These are phyloP conservation scores for Kazachstania martiniae DNA, from an alignment of 805 yeast genomes.

Conservation along the genomic window DNA sequence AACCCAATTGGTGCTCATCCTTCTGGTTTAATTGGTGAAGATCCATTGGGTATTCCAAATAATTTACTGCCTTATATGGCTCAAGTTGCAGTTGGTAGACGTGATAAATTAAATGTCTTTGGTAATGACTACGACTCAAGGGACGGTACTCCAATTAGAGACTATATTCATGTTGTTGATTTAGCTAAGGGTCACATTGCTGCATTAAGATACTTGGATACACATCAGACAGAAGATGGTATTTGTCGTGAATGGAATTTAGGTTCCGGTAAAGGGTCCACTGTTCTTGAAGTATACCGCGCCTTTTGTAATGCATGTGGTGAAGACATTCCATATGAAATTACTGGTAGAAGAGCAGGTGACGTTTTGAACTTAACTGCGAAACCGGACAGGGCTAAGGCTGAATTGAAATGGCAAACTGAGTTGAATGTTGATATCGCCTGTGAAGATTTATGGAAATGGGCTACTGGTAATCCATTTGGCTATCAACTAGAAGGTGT, in stretches of 20 bases:
- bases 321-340: conserved; percentile 48
- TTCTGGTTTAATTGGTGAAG: conserved; percentile 71
- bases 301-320: conserved; percentile 61
- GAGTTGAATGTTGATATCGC: conserved; percentile 46
- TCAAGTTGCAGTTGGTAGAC: conserved; percentile 65
- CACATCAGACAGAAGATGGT: conserved; percentile 29
- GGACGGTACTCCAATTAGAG: conserved; percentile 77
- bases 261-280: conserved; percentile 73
- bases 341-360: conserved; percentile 61
- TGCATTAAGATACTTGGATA: conserved; percentile 46
- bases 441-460: conserved; percentile 65
- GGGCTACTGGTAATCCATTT: conserved; percentile 60
- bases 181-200: conserved; percentile 69
- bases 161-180: conserved; percentile 73
- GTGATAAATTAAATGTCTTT: conserved; percentile 54
- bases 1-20: conserved; percentile 86
- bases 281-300: conserved; percentile 59
- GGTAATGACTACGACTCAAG: conserved; percentile 62
- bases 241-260: conserved; percentile 70
- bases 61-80: conserved; percentile 67
- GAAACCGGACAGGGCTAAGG: conserved; percentile 52
- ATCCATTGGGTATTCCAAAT: conserved; percentile 68
- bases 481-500: conserved; percentile 36
- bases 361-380: conserved; percentile 73
- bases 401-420: conserved; percentile 58